Conservation (phyloP, 169 alveolate species). For the Miamiensis avidus region DNA sequence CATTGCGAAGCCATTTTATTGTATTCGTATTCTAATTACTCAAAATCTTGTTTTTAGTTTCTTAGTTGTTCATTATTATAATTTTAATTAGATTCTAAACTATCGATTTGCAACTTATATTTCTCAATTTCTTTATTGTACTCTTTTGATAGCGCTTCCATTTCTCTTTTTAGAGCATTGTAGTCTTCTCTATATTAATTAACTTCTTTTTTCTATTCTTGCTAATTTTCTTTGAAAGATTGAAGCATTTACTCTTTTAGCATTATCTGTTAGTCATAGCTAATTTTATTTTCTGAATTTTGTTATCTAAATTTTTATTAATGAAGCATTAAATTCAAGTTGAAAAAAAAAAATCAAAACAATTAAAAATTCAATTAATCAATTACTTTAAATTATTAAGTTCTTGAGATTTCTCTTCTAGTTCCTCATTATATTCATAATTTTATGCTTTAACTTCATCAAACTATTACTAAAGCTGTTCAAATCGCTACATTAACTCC, state of each 20-base stretch:
- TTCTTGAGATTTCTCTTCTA: background rate
- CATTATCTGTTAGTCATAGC: background rate
- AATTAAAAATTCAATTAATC: too few relatives aligned
- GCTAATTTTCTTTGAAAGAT: background rate
- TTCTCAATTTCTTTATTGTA: background rate
- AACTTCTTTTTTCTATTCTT: background rate
- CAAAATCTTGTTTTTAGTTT: background rate
- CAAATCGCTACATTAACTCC: background rate
- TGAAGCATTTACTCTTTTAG: background rate
- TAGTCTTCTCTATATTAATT: background rate
- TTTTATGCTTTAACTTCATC: background rate
- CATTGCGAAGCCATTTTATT: background rate
- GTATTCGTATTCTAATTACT: background rate
- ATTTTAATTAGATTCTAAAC: background rate
- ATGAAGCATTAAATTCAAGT: too few relatives aligned
- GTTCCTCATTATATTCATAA: background rate
- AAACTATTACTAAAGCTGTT: background rate
- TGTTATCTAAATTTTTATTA: background rate
- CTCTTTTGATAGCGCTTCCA: background rate
- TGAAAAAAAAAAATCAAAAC: background rate
- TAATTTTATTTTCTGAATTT: background rate
- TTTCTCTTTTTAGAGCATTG: too few relatives aligned
- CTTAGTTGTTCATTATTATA: background rate
- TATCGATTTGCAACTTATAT: background rate
- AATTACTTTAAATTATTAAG: background rate